Conservation (phyloP, 495 filamentous ascomycete genomes). For the Staphylotrichum tortipilum region DNA sequence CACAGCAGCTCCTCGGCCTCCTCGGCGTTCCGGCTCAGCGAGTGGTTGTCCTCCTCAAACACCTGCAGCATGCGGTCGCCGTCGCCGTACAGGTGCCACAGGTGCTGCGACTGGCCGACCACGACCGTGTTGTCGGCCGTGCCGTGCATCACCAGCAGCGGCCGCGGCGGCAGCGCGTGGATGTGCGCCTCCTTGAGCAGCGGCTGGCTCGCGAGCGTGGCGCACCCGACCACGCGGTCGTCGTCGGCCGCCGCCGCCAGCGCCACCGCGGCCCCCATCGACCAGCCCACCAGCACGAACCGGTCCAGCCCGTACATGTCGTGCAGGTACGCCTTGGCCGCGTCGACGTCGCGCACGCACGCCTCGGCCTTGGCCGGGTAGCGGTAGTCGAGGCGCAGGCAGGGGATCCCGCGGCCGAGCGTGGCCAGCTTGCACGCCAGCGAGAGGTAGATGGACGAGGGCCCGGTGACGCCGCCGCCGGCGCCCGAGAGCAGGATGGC, state of each 20-base stretch:
- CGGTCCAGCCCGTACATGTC: conserved; percentile 23
- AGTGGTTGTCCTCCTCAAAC: conserved; percentile 37
- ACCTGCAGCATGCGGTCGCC: conserved; percentile 30
- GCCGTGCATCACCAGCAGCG: conserved; percentile 34
- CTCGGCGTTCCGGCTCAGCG: conserved; percentile 26
- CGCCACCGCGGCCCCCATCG: conserved; percentile 36
- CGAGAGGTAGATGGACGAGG: conserved; percentile 34
- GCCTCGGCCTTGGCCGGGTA: conserved; percentile 26
- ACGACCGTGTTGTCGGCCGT: conserved; percentile 28
- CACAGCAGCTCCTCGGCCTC: conserved; percentile 31
- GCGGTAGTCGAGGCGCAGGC: conserved; percentile 37
- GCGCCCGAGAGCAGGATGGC: conserved; percentile 38
- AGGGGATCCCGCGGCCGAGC: conserved; percentile 28
- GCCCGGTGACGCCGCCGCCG: conserved; percentile 38
- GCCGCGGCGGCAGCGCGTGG: conserved; percentile 20
- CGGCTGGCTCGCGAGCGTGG: conserved; percentile 31
- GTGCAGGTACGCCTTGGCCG: conserved; percentile 32
- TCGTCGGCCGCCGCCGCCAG: conserved; percentile 30
- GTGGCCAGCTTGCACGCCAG: conserved; percentile 37
- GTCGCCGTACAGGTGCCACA: conserved; percentile 31
- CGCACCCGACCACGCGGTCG: conserved; percentile 31
- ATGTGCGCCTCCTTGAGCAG: conserved; percentile 24
- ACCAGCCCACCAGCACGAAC: conserved; percentile 40
- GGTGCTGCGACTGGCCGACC: conserved; percentile 25
- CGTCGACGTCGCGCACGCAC: conserved; percentile 30